Percentiles rank a stretch among this genome's conserved stretches.
These are phyloP conservation scores for Gleditsia sinensis DNA, from an alignment of 306 rosid species.

Conservation along the genomic window DNA sequence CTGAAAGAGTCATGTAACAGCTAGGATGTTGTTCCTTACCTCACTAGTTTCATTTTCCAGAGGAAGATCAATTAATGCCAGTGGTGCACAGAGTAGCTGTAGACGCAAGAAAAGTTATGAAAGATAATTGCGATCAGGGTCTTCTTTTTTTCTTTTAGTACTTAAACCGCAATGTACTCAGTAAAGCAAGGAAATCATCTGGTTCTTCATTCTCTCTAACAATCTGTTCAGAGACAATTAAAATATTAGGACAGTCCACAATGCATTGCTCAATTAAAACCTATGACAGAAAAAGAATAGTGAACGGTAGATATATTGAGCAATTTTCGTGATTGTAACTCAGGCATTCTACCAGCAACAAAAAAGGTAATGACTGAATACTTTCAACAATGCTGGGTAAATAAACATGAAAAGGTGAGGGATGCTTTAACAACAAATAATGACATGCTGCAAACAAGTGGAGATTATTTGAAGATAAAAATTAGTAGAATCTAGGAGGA, in stretches of 20 bases:
- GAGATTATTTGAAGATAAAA: too few species aligned
- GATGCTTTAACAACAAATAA: too few species aligned
- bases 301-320: conserved; percentile 8
- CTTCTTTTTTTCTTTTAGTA: conserved; percentile 26
- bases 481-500: too few species aligned
- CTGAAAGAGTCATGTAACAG: conserved; percentile 19
- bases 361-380: not conserved
- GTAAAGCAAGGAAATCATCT: conserved; percentile 59
- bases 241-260: conserved; percentile 13
- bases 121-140: conserved; percentile 38
- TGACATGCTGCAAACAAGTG: too few species aligned
- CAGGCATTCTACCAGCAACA: too few species aligned
- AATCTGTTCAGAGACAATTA: conserved; percentile 51
- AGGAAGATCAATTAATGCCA: conserved; percentile 43
- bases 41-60: conserved; percentile 41
- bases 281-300: not conserved
- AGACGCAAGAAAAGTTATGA: conserved; percentile 29
- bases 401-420: too few species aligned
- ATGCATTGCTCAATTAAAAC: conserved; percentile 22
- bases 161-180: conserved; percentile 58
- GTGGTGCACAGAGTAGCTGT: conserved; percentile 40
- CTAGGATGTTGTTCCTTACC: conserved; percentile 47
- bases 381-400: too few species aligned
- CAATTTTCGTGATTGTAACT: not conserved
- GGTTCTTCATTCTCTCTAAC: conserved; percentile 86